Percentiles rank a stretch among this genome's conserved stretches.
These are phyloP conservation scores for Osmozyma mogii DNA, from an alignment of 805 yeast species.

Conservation along the genomic window DNA sequence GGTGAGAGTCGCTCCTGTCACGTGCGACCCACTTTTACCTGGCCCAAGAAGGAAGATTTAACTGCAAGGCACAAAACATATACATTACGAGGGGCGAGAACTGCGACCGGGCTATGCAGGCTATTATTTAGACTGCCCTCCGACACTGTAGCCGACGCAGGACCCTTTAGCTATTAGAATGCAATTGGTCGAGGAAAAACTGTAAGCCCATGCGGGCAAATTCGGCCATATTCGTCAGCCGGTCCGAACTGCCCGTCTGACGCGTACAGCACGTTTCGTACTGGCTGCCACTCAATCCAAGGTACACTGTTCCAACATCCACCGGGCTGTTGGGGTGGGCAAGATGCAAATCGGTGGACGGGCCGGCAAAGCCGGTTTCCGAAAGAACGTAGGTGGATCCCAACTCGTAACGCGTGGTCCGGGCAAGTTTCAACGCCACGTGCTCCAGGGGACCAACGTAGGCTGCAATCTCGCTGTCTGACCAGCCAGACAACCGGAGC, in stretches of 20 bases:
- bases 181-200: conserved; percentile 47
- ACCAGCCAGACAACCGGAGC: conserved; percentile 72
- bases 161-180: too few species aligned
- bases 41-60: too few species aligned
- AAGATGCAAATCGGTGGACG: conserved; percentile 40
- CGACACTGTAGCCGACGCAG: too few species aligned
- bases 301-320: conserved; percentile 58
- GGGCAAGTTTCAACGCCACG: conserved; percentile 68
- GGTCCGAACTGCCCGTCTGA: conserved; percentile 40
- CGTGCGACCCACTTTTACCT: too few species aligned
- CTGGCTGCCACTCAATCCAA: conserved; percentile 63
- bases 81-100: too few species aligned
- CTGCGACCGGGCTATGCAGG: too few species aligned
- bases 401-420: conserved; percentile 70
- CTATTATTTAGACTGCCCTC: too few species aligned
- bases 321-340: conserved; percentile 17
- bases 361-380: conserved; percentile 88
- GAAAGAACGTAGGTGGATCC: conserved; percentile 78
- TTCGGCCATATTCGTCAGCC: conserved; percentile 65
- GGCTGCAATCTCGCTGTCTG: conserved; percentile 53
- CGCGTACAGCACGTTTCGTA: conserved; percentile 42
- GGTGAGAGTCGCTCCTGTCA: too few species aligned
- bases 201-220: conserved; percentile 65
- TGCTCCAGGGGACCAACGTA: conserved; percentile 79
- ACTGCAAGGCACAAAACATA: too few species aligned